Evolutionary conservation across 2,329 filamentous ascomycete genomes (phyloP), one percentile per base, ranked within the genome.

Genomic region (Aspergillus fumigatus): DNA sequence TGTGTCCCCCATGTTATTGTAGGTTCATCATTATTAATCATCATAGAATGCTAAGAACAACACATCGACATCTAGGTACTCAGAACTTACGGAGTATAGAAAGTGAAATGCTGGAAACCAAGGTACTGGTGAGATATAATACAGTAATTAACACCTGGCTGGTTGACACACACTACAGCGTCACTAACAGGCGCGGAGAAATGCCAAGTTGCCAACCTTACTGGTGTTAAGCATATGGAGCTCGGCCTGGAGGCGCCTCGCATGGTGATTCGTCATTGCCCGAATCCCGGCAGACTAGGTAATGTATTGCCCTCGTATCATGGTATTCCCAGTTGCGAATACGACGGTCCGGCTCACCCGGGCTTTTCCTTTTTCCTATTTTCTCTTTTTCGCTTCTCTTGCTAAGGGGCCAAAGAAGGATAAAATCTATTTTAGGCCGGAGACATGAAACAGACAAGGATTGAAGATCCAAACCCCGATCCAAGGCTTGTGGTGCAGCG

Each of bases 141-240:
- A 29, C 27, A 2, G 10, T 29, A 29, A 29, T 26, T 26, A 26
- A 26, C 25, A 6, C 27, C 27, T 32, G 32, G 5, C 11, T 35
- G 11, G 14, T 14, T 35, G 32, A 35, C 4, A 35, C 32, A 14
- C 32, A 35, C 32, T 35, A 35, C 32, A 35, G 32, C 32, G 32
- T 35, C 32, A 35, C 32, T 35, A 35, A 35, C 32, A 35, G 32
- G 14, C 32, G 61, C 59, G 62, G 61, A 59, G 58, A 57, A 54
- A 35, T 65, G 63, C 63, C 62, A 65, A 65, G 62, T 65, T 64
- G 62, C 69, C 67, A 72, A 72, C 69, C 69, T 72, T 72, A 70
- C 66, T 69, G 64, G 68, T 66, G 69, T 72, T 72, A 72, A 72
- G 69, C 69, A 70, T 72, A 72, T 65, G 55, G 49, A 53, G 57